Evolutionary conservation across 1,284 basidiomycete genomes (phyloP).

Genomic region (Boletellus deceptivus): DNA sequence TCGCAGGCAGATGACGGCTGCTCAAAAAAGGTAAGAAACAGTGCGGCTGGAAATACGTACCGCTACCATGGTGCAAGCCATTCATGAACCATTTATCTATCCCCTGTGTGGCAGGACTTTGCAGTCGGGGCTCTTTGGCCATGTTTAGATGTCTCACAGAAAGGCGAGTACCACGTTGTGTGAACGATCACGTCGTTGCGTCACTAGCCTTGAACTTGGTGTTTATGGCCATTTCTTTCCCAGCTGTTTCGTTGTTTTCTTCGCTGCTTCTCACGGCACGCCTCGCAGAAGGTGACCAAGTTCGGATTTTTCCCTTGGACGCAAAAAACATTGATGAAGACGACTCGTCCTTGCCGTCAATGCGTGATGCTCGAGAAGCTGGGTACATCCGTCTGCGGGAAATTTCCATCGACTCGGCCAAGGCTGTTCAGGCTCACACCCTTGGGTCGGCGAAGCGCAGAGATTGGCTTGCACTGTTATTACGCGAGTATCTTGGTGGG

Average conservation of each 20-base stretch:
- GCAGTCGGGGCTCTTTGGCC: slow-evolving; percentile 73
- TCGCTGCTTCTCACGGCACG: slow-evolving; percentile 60
- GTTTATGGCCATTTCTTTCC: slow-evolving; percentile 12
- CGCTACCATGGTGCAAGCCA: not conserved
- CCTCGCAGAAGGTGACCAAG: slow-evolving; percentile 46
- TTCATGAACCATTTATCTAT: slow-evolving; percentile 18
- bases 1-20: slow-evolving; percentile 37
- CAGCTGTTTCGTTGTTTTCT: slow-evolving; percentile 54
- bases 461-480: slow-evolving; percentile 65
- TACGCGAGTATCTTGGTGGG: slow-evolving; percentile 63
- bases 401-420: slow-evolving; percentile 24
- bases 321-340: slow-evolving; percentile 36
- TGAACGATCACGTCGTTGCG: slow-evolving; percentile 8
- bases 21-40: slow-evolving; percentile 36
- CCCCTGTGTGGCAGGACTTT: slow-evolving; percentile 43
- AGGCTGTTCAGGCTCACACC: slow-evolving; percentile 3
- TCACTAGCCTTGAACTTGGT: slow-evolving; percentile 20
- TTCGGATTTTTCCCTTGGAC: slow-evolving; percentile 50
- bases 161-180: slow-evolving; percentile 44
- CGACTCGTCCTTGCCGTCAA: slow-evolving; percentile 46
- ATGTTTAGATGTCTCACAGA: slow-evolving; percentile 53
- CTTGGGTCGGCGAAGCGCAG: slow-evolving; percentile 41
- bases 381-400: slow-evolving; percentile 52
- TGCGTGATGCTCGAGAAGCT: slow-evolving; percentile 50
- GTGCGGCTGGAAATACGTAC: slow-evolving; percentile 13